Base-by-base conservation (phyloP, 306 rosid genomes). In the Cucumis sativus region DNA sequence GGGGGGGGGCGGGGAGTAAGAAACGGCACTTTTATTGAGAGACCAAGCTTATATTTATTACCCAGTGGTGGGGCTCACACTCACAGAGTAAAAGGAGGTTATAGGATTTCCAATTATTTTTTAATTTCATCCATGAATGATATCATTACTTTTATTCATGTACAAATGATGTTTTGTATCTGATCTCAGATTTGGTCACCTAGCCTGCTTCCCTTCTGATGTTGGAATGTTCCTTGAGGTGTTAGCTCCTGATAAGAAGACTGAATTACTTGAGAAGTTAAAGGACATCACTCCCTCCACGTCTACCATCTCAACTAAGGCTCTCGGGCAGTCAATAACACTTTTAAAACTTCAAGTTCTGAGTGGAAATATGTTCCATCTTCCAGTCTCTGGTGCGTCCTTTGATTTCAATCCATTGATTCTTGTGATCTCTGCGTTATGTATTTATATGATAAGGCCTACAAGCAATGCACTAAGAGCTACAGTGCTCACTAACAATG, bases 171-270 rank as follows among this genome's bases (percentile, higher is more conserved):
- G 17, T 8, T 83, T 82, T 77, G 78, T 79, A 81, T 84, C 69
- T 77, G 82, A 74, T 79, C 79, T 37, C 85, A 96, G 99, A 90
- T 96, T 91, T 84, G 99, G 98, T 84, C 94, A 96, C 87, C 86
- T 96, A 85, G 85, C 94, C 78, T 89, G 96, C 87, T 91, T 93
- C 85, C 74, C 89, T 52, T 80, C 91, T 28, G 98, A 92, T 82
- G 89, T 96, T 63, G 98, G 88, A 85, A 85, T 89, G 81, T 91
- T 85, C 83, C 78, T 86, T 73, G 96, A 91, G 75, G 87, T 86
- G 68, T 82, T 92, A 77, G 80, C 87, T 79, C 78, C 89, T 80
- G 89, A 84, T 82, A 88, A 87, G 87, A 91, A 88, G 89, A 69
- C 83, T 71, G 85, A 86, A 73, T 86, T 92, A 33, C 77, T 88